Conservation (phyloP, 345 rosid species). For the Pistacia integerrima region DNA sequence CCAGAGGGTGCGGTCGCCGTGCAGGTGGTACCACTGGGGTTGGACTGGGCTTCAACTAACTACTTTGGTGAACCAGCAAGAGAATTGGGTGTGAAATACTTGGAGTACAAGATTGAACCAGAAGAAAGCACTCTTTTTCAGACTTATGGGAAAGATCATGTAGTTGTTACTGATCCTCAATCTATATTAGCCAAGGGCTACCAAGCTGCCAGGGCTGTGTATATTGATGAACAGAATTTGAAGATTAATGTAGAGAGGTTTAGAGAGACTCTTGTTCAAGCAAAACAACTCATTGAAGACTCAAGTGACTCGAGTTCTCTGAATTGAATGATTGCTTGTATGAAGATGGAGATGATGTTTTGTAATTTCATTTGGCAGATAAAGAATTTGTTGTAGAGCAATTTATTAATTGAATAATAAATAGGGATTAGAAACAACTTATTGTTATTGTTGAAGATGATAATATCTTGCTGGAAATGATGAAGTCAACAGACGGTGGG, state of each 20-base stretch:
- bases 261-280: slow-evolving; percentile 33
- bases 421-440: neutral
- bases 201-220: slow-evolving; percentile 26
- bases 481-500: too few species aligned
- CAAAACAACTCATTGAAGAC: slow-evolving; percentile 19
- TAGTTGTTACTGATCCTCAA: slow-evolving; percentile 28
- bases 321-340: neutral
- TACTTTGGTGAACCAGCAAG: slow-evolving; percentile 32
- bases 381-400: neutral
- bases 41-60: slow-evolving; percentile 35
- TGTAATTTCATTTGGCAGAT: neutral
- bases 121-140: slow-evolving; percentile 41
- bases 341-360: neutral
- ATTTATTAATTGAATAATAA: neutral
- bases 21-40: slow-evolving; percentile 42
- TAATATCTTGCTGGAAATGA: too few species aligned
- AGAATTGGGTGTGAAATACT: slow-evolving; percentile 37
- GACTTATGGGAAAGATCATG: slow-evolving; percentile 35
- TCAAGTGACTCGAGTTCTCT: neutral
- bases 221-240: slow-evolving; percentile 36
- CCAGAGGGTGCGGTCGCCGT: slow-evolving; percentile 34
- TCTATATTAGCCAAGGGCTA: slow-evolving; percentile 31
- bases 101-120: slow-evolving; percentile 43
- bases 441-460: too few species aligned
- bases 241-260: slow-evolving; percentile 35